A percentile compares a stretch with the other conserved stretches of the same genome.
phyloP scores from a whole-genome alignment of 495 filamentous ascomycete genomes.

The Achaetomiella virescens region DNA sequence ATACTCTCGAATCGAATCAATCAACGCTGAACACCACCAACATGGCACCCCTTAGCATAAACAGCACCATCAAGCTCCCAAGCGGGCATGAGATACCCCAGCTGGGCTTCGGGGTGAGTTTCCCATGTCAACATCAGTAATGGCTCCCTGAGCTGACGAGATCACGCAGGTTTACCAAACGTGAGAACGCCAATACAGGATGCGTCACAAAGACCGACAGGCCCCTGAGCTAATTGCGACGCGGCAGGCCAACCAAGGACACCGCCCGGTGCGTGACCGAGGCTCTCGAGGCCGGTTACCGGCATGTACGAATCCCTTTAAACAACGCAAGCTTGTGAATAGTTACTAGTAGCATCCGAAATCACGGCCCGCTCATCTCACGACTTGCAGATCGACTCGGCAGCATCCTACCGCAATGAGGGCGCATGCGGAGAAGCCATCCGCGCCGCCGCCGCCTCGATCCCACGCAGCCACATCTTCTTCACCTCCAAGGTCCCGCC shows the following conservation, averaged over 20 bases:
- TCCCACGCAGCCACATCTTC: conserved; percentile 61
- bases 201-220: background rate
- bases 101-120: conserved; percentile 65
- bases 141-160: background rate
- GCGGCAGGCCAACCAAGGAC: conserved; percentile 26
- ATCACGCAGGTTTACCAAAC: conserved; percentile 63
- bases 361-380: background rate
- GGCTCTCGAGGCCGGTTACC: conserved; percentile 64
- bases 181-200: conserved; percentile 30
- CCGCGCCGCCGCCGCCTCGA: conserved; percentile 31
- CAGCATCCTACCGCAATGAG: conserved; percentile 66
- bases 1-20: too few relatives aligned
- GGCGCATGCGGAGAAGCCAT: conserved; percentile 58
- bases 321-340: background rate
- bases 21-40: conserved; percentile 1
- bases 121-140: too few relatives aligned
- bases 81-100: conserved; percentile 74
- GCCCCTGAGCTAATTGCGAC: background rate
- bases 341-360: background rate
- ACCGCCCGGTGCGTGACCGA: conserved; percentile 50
- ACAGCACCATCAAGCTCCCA: conserved; percentile 60
- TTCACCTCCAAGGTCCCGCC: conserved; percentile 66
- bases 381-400: conserved; percentile 57
- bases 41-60: conserved; percentile 56
- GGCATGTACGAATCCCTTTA: conserved; percentile 46